Percentiles rank a stretch among this genome's conserved stretches.
Conservation (phyloP, 2,329 filamentous ascomycete genomes). For the Penicillium sp. region DNA sequence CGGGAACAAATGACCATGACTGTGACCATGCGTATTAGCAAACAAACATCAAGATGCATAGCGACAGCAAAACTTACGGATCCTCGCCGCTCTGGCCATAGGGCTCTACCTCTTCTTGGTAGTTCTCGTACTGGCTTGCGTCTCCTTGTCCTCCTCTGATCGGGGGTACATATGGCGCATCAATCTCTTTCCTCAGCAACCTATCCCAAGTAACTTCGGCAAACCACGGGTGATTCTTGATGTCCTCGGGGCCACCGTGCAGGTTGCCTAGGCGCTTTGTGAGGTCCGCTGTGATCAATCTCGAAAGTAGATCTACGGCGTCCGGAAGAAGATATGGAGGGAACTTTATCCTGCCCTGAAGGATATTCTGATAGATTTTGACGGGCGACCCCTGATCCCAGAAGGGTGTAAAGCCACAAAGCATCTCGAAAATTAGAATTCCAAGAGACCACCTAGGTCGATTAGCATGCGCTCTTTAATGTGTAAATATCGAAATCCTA, state of each 20-base stretch:
- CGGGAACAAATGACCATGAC: conserved; percentile 74
- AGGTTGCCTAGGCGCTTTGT: conserved; percentile 95
- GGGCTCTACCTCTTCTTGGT: conserved; percentile 93
- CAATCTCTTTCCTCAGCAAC: conserved; percentile 92
- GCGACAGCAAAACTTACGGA: conserved; percentile 70
- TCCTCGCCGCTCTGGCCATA: conserved; percentile 82
- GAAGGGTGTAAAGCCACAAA: conserved; percentile 98
- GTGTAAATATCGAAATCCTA: conserved; percentile 55
- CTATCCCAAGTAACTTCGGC: conserved; percentile 97
- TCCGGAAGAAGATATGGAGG: conserved; percentile 94
- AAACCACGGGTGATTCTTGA: conserved; percentile 97
- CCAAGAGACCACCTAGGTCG: conserved; percentile 88
- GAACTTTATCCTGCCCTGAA: conserved; percentile 95
- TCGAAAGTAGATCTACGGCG: conserved; percentile 88
- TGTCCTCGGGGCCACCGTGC: conserved; percentile 86
- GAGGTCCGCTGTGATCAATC: conserved; percentile 90
- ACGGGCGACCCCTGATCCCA: conserved; percentile 98
- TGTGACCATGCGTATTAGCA: conserved; percentile 40
- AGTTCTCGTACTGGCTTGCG: conserved; percentile 96
- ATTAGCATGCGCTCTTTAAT: conserved; percentile 3
- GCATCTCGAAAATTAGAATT: conserved; percentile 99
- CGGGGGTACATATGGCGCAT: conserved; percentile 95
- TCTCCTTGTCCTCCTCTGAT: conserved; percentile 93
- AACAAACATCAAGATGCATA: not conserved
- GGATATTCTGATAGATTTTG: conserved; percentile 99